A percentile compares a stretch with the other conserved stretches of the same genome.
Evolutionary conservation across 345 rosid species (phyloP).

Genomic region (Hibiscus mutabilis): DNA sequence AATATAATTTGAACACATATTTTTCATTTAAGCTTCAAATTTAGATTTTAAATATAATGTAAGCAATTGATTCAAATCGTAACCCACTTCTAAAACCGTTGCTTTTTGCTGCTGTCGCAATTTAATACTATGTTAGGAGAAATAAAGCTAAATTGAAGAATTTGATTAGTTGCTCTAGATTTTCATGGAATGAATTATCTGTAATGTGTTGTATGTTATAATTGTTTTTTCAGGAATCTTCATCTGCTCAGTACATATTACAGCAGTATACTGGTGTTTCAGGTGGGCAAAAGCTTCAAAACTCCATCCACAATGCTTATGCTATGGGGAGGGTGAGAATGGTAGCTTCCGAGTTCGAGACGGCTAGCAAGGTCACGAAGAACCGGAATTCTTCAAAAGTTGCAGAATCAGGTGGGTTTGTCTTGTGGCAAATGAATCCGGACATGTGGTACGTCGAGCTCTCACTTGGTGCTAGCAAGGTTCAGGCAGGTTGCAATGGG

Average conservation of each 20-base stretch:
- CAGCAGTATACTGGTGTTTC: conserved; percentile 90
- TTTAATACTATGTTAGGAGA: neutral
- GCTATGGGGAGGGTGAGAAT: conserved; percentile 91
- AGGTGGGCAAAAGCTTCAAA: conserved; percentile 75
- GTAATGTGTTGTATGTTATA: neutral
- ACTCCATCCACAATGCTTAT: conserved; percentile 70
- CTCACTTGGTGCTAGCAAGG: conserved; percentile 78
- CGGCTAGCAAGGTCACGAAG: conserved; percentile 53
- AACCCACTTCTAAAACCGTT: too few relatives aligned
- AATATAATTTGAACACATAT: too few relatives aligned
- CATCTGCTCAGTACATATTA: conserved; percentile 86
- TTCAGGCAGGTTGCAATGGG: conserved; percentile 97
- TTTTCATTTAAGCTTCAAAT: too few relatives aligned
- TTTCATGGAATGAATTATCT: neutral
- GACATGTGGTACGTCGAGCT: conserved; percentile 98
- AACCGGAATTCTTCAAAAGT: conserved; percentile 55
- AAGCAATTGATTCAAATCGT: too few relatives aligned
- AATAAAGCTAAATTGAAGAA: neutral
- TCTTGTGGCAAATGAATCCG: conserved; percentile 92
- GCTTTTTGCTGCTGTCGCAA: too few relatives aligned
- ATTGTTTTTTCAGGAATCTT: conserved; percentile 52
- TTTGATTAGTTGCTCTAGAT: conserved; percentile 1
- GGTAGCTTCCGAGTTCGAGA: conserved; percentile 84
- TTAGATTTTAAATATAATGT: too few relatives aligned
- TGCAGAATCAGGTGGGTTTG: conserved; percentile 77